Base-by-base conservation (phyloP, 306 rosid genomes). In the Citrullus mucosospermus region DNA sequence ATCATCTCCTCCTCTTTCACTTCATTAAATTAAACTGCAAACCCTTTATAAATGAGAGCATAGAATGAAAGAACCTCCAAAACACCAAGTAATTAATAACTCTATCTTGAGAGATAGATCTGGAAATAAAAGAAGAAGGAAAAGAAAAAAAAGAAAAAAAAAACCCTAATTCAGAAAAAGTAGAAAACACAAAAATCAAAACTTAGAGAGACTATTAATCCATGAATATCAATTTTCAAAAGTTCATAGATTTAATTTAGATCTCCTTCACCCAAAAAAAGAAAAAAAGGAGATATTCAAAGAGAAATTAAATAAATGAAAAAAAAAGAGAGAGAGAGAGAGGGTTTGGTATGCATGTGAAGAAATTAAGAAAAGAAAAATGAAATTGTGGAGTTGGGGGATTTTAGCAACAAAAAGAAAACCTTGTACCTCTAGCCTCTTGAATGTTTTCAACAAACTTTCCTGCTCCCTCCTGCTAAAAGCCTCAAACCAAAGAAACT, bases 101-200 rank as follows among this genome's bases (percentile, higher is more conserved):
- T 17, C 70, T 16, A 75, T 67, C 50, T 80, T 15, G 22, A 53
- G 57, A 62, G 20, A 59, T 59, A 89, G 90, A 89, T 87, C 90
- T 87, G 65, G 81, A 80, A 48, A 84, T 78, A 32, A 32, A 32
- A 32, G 34, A 3, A 32, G 3, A 32, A 32, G 3, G 3, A 32
- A 32, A 32, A 32, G 3, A 32, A 32, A 32, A 1, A 32, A 32
- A 32, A 32, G 1, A 81, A 80, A 3, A 48, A 84, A 80, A 60
- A 74, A 66, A 38, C 84, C 81, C 86, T 87, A 38, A 38, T 32
- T 63, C 41, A 63, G 70, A 34, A 34, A 3, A 22, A 22, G 22
- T 22, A 22, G 22, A 63, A 32, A 56, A 18, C 20, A 32, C 6
- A 63, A 32, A 32, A 63, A 12, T 2, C 16, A 25, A 59, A 60